Evolutionary conservation across 2,329 filamentous ascomycete genomes (phyloP), one percentile per base, ranked within the genome.

Genomic region (Fusarium concolor): DNA sequence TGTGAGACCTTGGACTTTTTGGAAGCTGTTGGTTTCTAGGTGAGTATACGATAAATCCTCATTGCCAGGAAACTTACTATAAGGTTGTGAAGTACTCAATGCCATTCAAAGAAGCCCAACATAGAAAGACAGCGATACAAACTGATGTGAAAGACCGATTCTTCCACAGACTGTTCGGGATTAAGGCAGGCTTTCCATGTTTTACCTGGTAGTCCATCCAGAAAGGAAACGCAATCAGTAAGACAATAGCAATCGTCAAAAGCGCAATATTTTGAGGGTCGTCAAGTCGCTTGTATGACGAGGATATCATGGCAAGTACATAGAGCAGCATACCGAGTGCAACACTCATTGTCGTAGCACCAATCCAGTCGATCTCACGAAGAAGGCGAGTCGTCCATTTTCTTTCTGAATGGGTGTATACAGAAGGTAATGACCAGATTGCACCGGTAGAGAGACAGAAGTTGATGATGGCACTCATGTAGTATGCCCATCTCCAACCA

Each of bases 81-180:
- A 86, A 75, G 43, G 80, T 82, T 10, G 78, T 78, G 42, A 84
- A 84, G n/a, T 81, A 79, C 61, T 86, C 81, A 37, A 84, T 81
- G 1, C 79, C 77, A 22, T 85, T 85, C 17, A 83, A 66, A 0
- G 80, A 81, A 0, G 81, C 83, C 75, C 79, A 84, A 3, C 80
- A 79, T 4, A 86, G 71, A 11, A 85, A 79, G 0, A 86, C 80
- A 2, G 81, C 81, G 2, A 86, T 70, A 61, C 87, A 90, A 10
- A 87, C 81, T 2, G 79, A 80, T 0, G 85, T 84, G 65, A 90
- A 90, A 3, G 84, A 77, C 0, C 76, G 74, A 29, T 87, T 88
- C 5, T 77, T 80, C 88, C 87, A 90, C 0, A 90, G 75, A 0
- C 80, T 82, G 65, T 90, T 90, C 0, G 88, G 87, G 6, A 90